Evolutionary conservation across 495 filamentous ascomycete genomes (phyloP).

Genomic region (Talaromyces borbonicus): DNA sequence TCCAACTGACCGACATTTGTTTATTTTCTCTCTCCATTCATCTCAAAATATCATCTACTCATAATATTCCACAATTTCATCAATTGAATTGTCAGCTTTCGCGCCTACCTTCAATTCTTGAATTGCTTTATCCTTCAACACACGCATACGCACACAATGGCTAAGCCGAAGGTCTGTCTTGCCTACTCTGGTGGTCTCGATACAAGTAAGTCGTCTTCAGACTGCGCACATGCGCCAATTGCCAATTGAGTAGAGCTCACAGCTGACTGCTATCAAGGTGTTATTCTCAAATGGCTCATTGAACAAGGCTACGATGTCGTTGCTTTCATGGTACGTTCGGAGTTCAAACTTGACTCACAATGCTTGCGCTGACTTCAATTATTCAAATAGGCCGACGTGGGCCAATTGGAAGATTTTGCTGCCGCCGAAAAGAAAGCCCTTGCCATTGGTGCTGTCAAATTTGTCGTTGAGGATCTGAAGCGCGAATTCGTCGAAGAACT

Average conservation of each 20-base stretch:
- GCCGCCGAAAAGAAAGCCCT: constrained; percentile 46
- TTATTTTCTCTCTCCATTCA: neutral
- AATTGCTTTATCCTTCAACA: neutral
- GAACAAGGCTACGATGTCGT: constrained; percentile 62
- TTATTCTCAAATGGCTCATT: constrained; percentile 49
- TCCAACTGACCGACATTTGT: constrained; percentile 6
- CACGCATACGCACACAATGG: constrained; percentile 7
- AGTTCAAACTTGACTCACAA: neutral
- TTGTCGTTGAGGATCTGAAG: constrained; percentile 44
- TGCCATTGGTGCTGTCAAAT: constrained; percentile 29
- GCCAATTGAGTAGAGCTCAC: neutral
- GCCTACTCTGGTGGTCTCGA: constrained; percentile 11
- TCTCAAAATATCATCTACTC: neutral
- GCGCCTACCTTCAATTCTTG: neutral
- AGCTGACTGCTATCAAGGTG: too few species aligned
- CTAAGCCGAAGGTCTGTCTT: constrained; percentile 11
- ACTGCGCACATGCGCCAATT: neutral
- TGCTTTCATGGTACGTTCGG: constrained; percentile 43
- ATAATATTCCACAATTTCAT: too few species aligned
- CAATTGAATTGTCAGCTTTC: too few species aligned
- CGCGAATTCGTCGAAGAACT: constrained; percentile 77
- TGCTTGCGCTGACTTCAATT: constrained; percentile 15
- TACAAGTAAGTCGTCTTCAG: constrained; percentile 30
- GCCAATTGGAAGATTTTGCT: constrained; percentile 56
- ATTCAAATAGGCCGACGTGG: constrained; percentile 46